Evolutionary conservation across 2,329 filamentous ascomycete genomes (phyloP), one percentile per base, ranked within the genome.

Genomic region (Calycina herbarum): DNA sequence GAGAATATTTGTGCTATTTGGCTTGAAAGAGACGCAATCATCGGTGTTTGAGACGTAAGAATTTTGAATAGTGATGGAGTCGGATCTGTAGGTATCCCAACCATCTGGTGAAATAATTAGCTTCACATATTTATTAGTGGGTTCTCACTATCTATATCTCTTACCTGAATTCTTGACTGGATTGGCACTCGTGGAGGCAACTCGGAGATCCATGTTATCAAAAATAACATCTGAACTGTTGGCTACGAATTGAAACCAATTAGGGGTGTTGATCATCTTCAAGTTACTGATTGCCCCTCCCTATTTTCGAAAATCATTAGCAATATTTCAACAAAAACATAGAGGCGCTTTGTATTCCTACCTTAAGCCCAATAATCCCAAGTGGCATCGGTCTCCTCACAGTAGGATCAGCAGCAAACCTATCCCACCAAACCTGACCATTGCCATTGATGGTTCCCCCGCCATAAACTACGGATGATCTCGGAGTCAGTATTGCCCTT

Each of bases 161-260:
- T 35, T 58, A 63, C 59, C 57, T 38, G 3, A 86, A 71, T 86
- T 86, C 77, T 85, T 85, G 2, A 83, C 83, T 5, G 72, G 69
- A 69, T 82, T 79, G 40, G 75, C 74, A 73, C 80, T 83, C 24
- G 73, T 77, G 69, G 80, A 84, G 27, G 74, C 79, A 0, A 83
- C 83, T 15, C 73, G 75, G 63, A 86, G 84, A 71, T 81, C 78
- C 67, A 86, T 82, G 24, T 81, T 78, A 62, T 82, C 79, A 66
- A 85, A 85, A 0, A 85, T 76, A 1, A 86, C 78, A 72, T 85
- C 76, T 10, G 77, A 80, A 38, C 81, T 83, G 70, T 86, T 85
- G 31, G 81, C 82, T 8, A 86, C 79, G 4, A 85, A 75, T 7
- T 58, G 62, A 86, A 65, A 67, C 67, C 67, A 68, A 85, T 86